phyloP scores from a whole-genome alignment of 768 basidiomycete genomes.

The Tephrocybe sp. region DNA sequence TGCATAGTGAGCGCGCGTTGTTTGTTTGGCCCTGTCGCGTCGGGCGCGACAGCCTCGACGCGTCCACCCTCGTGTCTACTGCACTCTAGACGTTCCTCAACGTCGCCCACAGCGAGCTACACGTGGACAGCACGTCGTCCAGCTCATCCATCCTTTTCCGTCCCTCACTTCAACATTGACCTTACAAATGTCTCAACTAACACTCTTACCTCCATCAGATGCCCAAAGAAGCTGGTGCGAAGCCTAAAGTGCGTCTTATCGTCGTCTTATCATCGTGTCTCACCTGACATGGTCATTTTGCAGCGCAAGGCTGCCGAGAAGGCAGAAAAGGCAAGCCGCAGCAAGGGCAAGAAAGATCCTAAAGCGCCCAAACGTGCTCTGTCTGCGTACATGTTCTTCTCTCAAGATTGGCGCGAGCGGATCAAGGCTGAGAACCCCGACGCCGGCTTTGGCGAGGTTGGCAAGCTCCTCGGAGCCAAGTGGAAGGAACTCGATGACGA shows the following conservation, averaged over 20 bases:
- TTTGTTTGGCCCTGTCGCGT: conserved; percentile 17
- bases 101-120: background rate
- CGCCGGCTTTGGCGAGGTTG: conserved; percentile 91
- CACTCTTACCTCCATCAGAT: conserved; percentile 43
- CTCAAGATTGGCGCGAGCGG: conserved; percentile 91
- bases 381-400: conserved; percentile 99
- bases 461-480: conserved; percentile 92
- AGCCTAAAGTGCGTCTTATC: conserved; percentile 57
- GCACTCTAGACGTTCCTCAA: background rate
- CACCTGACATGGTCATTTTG: conserved; percentile 2
- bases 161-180: background rate
- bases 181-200: background rate
- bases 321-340: conserved; percentile 51
- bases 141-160: background rate
- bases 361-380: conserved; percentile 90
- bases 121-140: conserved; percentile 1
- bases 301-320: conserved; percentile 80
- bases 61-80: conserved; percentile 7
- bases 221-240: conserved; percentile 69
- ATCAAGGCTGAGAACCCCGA: conserved; percentile 97
- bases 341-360: conserved; percentile 71
- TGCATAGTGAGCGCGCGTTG: conserved; percentile 8
- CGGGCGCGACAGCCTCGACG: conserved; percentile 9
- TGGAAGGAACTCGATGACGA: conserved; percentile 94
- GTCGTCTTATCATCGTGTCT: conserved; percentile 9